These are phyloP conservation scores for Capronia coronata DNA, from an alignment of 2,329 filamentous ascomycete genomes.

Conservation along the genomic window DNA sequence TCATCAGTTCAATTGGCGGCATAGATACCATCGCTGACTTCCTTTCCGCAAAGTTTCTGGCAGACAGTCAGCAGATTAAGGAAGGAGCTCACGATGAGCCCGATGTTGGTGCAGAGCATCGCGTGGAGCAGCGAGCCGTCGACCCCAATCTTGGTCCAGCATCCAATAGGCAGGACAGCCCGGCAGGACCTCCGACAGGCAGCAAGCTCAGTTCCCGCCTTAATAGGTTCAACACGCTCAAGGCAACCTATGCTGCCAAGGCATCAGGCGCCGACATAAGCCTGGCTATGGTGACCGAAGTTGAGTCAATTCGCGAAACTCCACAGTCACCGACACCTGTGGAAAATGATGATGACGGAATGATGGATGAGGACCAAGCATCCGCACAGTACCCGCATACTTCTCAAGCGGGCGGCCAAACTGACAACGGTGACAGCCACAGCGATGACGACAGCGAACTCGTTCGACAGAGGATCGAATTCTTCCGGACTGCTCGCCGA, in stretches of 20 bases:
- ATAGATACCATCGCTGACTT: slow-evolving; percentile 10
- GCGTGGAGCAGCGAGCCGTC: not conserved
- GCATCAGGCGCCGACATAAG: not conserved
- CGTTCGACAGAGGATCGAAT: slow-evolving; percentile 16
- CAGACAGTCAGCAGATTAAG: not conserved
- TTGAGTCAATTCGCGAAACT: slow-evolving; percentile 7
- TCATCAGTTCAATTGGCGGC: slow-evolving; percentile 14
- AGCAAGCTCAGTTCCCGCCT: slow-evolving; percentile 1
- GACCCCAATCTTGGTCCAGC: not conserved
- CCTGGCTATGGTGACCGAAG: not conserved
- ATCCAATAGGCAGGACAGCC: not conserved
- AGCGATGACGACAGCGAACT: slow-evolving; percentile 1
- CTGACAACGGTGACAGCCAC: slow-evolving; percentile 1
- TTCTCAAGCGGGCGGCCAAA: not conserved
- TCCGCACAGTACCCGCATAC: not conserved
- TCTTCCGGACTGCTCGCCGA: slow-evolving; percentile 6
- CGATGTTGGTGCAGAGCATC: not conserved
- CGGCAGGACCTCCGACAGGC: not conserved
- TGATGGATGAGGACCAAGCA: not conserved
- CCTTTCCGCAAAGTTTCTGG: not conserved
- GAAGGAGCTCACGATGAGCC: not conserved
- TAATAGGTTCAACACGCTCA: slow-evolving; percentile 8
- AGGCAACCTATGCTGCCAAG: not conserved
- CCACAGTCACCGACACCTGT: slow-evolving; percentile 13
- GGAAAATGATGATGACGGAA: slow-evolving; percentile 1